These are phyloP conservation scores for Pseudopithomyces chartarum DNA, from an alignment of 2,329 filamentous ascomycete genomes.

Conservation along the genomic window DNA sequence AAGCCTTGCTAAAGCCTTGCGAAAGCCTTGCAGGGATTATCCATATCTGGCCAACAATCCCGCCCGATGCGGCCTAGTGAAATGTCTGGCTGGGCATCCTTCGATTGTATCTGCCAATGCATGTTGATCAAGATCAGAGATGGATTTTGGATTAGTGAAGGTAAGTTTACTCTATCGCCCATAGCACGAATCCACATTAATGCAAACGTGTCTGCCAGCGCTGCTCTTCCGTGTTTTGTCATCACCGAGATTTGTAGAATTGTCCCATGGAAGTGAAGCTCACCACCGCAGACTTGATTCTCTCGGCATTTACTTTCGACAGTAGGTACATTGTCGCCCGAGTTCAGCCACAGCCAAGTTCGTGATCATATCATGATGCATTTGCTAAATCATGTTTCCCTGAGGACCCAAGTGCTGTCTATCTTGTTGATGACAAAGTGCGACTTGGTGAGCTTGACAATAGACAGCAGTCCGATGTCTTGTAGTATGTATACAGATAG, in stretches of 20 bases:
- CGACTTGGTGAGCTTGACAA: no score
- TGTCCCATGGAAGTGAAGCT: not conserved
- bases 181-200: constrained; percentile 8
- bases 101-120: not conserved
- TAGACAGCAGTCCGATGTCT: no score
- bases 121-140: not conserved
- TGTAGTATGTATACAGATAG: not conserved
- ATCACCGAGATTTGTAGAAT: not conserved
- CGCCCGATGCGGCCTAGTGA: no score
- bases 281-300: not conserved
- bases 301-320: not conserved
- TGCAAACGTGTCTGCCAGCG: not conserved
- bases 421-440: no score
- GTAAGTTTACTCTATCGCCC: constrained; percentile 10
- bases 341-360: not conserved
- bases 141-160: not conserved
- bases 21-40: not conserved
- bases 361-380: not conserved
- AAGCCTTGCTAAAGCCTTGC: not conserved
- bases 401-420: no score
- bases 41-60: not conserved
- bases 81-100: not conserved
- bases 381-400: no score
- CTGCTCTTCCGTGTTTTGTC: not conserved
- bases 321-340: not conserved